Base-by-base conservation (phyloP, 371 early-diverging fungal genomes). In the Mortierella sp. region DNA sequence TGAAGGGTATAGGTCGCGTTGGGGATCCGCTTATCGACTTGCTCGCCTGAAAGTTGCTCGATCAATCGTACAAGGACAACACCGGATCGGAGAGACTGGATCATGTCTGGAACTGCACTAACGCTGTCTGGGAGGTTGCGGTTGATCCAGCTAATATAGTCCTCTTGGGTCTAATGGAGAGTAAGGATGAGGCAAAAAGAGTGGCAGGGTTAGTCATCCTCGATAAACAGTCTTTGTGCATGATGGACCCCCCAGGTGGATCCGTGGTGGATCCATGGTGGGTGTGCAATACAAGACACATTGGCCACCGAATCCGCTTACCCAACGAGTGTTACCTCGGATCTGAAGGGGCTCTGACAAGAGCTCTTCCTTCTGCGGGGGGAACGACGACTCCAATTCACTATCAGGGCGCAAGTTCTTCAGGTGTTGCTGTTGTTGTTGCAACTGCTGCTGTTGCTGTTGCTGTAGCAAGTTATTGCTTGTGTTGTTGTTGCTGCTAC, bases 101-200 rank as follows among this genome's bases (percentile, higher is more conserved):
- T 69, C 61, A 89, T 58, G 50, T 84, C 82, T 13, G 66, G 74
- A 18, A 87, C 82, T 2, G 67, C 58, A 0, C 80, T 81, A 8
- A 80, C 79, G 7, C 70, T 71, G 0, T 56, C 58, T 3, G 80
- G 81, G 18, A 84, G 56, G 54, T 83, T 72, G 14, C 79, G 65
- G 66, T 89, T 87, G 43, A 89, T 80, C 89, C 89, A 89, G n/a
- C 71, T 64, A 26, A 87, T 66, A 59, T 83, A 87, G 47, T 87
- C 81, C 23, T 64, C 67, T n/a, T 80, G 65, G 6, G 81, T 80
- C 85, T 82, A 34, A 34, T 34, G 34, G 34, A 34, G 34, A 34
- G 34, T n/a, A n/a, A n/a, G n/a, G n/a, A n/a, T n/a, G n/a, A n/a
- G 10, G 34, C 16, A 12, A 18, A 12, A 39, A 27, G 43, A 16